Percentiles rank a stretch among this genome's conserved stretches.
phyloP scores from a whole-genome alignment of 441 rosid species.

The Lepidium campestre region DNA sequence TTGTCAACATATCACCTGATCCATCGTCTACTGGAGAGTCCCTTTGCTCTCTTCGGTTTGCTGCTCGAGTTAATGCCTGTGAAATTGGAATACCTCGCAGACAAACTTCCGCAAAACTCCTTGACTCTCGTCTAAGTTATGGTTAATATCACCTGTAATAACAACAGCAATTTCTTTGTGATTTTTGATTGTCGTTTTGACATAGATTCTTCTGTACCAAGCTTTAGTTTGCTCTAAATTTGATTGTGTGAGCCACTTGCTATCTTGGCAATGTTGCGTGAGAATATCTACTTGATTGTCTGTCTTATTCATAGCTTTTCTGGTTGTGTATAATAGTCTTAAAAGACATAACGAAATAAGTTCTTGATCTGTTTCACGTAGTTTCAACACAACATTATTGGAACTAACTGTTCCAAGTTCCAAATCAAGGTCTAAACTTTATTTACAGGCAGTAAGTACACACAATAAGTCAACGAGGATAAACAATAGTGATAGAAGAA shows the following conservation, averaged over 20 bases:
- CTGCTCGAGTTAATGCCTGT: slow-evolving; percentile 95
- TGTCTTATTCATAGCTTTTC: background rate
- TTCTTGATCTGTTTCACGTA: slow-evolving; percentile 10
- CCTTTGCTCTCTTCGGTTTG: slow-evolving; percentile 86
- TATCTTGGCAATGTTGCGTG: slow-evolving; percentile 19
- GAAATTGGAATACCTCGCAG: slow-evolving; percentile 92
- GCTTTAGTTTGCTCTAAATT: background rate
- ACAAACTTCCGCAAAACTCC: slow-evolving; percentile 42
- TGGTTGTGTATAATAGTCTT: background rate
- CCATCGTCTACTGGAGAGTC: slow-evolving; percentile 84
- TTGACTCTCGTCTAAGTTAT: slow-evolving; percentile 55
- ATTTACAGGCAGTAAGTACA: background rate
- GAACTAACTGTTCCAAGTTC: background rate
- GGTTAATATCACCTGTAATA: slow-evolving; percentile 22
- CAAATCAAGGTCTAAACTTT: background rate
- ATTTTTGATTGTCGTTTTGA: slow-evolving; percentile 21
- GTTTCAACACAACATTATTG: background rate
- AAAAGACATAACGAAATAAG: background rate
- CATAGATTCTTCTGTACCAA: slow-evolving; percentile 13
- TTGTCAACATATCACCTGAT: slow-evolving; percentile 92
- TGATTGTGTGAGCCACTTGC: slow-evolving; percentile 15
- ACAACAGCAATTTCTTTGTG: slow-evolving; percentile 12
- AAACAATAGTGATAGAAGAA: slow-evolving; percentile 30
- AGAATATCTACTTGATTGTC: background rate
- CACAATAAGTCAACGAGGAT: slow-evolving; percentile 29